Percentiles rank a stretch among this genome's conserved stretches.
These are phyloP conservation scores for Umbilicus rupestris DNA, from an alignment of 164 flowering plant species.

Conservation along the genomic window DNA sequence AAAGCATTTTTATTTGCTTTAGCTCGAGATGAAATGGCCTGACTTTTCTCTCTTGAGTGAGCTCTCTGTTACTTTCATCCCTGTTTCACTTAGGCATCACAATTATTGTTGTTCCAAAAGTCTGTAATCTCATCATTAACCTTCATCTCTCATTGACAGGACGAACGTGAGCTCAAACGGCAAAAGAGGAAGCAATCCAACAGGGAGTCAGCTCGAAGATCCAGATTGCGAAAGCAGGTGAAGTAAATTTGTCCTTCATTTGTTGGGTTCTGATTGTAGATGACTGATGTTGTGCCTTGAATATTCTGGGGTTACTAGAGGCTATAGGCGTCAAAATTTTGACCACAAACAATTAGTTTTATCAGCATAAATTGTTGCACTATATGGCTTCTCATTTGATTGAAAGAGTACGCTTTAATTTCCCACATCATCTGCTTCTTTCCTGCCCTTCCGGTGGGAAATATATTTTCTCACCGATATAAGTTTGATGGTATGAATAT, in stretches of 20 bases:
- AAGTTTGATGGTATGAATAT: too few relatives aligned
- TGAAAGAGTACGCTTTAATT: too few relatives aligned
- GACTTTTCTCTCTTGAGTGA: neutral
- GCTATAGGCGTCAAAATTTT: too few relatives aligned
- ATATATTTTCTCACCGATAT: too few relatives aligned
- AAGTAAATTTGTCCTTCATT: neutral
- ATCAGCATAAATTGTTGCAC: too few relatives aligned
- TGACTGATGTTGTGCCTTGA: neutral
- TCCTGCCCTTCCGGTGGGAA: too few relatives aligned
- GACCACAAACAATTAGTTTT: too few relatives aligned
- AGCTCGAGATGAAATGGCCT: neutral
- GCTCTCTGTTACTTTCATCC: neutral
- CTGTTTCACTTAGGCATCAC: neutral
- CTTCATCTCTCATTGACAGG: slow-evolving; percentile 28
- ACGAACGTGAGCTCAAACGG: slow-evolving; percentile 83
- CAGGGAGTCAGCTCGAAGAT: slow-evolving; percentile 92
- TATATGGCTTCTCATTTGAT: too few relatives aligned
- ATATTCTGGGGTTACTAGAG: neutral
- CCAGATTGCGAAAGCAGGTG: slow-evolving; percentile 96
- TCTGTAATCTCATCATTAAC: neutral
- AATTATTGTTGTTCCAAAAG: neutral
- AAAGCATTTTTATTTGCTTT: neutral
- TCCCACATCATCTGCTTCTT: too few relatives aligned
- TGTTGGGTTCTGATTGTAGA: neutral
- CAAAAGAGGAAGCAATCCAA: slow-evolving; percentile 95